phyloP scores from a whole-genome alignment of 2,329 filamentous ascomycete genomes.

The Daldinia sp. region DNA sequence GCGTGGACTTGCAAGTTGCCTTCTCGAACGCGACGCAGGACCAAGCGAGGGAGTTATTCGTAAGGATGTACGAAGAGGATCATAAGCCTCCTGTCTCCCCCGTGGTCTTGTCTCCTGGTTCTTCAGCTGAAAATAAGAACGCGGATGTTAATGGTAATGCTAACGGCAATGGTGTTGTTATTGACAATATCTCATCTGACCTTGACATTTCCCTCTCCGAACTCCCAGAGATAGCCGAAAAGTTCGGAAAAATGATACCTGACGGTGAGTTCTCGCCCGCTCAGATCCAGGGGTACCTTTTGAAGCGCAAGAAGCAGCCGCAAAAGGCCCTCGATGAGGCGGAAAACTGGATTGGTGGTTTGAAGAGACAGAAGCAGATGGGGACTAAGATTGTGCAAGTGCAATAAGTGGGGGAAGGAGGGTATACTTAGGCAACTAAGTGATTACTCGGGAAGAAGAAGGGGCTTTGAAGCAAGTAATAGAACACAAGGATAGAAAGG shows the following conservation, averaged over 20 bases:
- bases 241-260: slow-evolving; percentile 61
- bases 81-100: slow-evolving; percentile 22
- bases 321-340: slow-evolving; percentile 62
- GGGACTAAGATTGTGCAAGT: slow-evolving; percentile 59
- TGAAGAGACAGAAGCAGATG: slow-evolving; percentile 59
- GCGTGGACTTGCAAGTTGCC: slow-evolving; percentile 74
- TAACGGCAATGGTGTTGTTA: too few species aligned
- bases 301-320: slow-evolving; percentile 69
- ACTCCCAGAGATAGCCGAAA: slow-evolving; percentile 54
- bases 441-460: not conserved
- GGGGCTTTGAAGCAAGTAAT: not conserved
- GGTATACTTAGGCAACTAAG: not conserved
- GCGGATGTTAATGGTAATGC: too few species aligned
- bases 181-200: too few species aligned
- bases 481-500: not conserved
- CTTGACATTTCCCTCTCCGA: slow-evolving; percentile 51
- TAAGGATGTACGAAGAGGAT: slow-evolving; percentile 65
- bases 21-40: slow-evolving; percentile 66
- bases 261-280: slow-evolving; percentile 56
- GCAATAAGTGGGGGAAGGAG: slow-evolving; percentile 48
- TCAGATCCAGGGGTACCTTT: slow-evolving; percentile 70
- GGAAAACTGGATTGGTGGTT: slow-evolving; percentile 61
- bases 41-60: slow-evolving; percentile 66
- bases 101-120: too few species aligned
- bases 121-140: not conserved